Base-by-base conservation (phyloP, 352 stramenopile species). In the Phytophthora sp. region DNA sequence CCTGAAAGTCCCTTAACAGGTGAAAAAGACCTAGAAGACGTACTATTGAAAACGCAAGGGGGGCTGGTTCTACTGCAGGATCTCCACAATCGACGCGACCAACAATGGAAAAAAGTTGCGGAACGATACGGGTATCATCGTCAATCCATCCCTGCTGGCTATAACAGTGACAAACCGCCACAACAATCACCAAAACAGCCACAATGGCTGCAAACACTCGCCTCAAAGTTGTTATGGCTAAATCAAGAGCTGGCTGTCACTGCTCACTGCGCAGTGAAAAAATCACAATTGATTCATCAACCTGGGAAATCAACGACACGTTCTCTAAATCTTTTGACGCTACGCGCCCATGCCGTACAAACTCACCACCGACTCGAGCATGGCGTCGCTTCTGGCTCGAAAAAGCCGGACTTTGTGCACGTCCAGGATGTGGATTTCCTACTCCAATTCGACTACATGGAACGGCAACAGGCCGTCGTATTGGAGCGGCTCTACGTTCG, bases 31-130 rank as follows among this genome's bases (percentile, higher is more conserved):
- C 59, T 89, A 0, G 78, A 89, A 26, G 63, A 79, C 21, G 23
- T 88, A 39, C 63, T 89, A 27, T 51, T 89, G 31, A 78, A 80
- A 52, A 80, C 78, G 0, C 80, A 88, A 57, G 76, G 63, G 7
- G 78, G 78, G 3, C 74, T 88, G 18, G 66, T 79, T n/a, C 73
- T 88, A 65, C 65, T 89, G 46, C 76, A 69, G 4, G 76, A 86
- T 29, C 73, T 88, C 53, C 33, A 66, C 11, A 55, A 57, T 20
- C 49, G 61, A 26, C 63, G 74, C 27, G 44, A 69, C 1, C 39
- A 23, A 61, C 85, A 86, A 31, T 89, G 76, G 80, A 61, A 67
- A 2, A 44, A 77, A 16, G 42, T 86, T 16, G 23, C 50, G 13
- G 21, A 71, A 12, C 73, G 31, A 2, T 80, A 80, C 33, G 63